These are phyloP conservation scores for Fraxinus greggii DNA, from an alignment of 305 asterid genomes.

Conservation along the genomic window DNA sequence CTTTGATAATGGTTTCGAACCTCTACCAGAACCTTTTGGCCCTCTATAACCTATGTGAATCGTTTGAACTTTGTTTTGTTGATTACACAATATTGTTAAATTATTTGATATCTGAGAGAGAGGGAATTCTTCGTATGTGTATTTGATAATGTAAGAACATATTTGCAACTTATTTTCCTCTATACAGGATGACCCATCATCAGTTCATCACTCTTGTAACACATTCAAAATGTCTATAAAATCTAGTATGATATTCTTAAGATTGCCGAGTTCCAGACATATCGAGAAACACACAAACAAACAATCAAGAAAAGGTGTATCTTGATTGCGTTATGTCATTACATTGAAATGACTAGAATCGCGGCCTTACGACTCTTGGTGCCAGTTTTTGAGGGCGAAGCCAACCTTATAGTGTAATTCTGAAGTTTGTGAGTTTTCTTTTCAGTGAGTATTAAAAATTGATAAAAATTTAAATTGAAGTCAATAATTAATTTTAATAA, in stretches of 20 bases:
- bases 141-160: background rate
- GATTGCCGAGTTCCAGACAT: background rate
- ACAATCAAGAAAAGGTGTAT: background rate
- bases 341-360: background rate
- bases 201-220: background rate
- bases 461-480: too few species aligned
- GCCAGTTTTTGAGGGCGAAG: background rate
- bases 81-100: background rate
- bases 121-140: background rate
- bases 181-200: background rate
- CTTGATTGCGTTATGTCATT: background rate
- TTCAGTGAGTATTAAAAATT: too few species aligned
- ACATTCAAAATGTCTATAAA: background rate
- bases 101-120: background rate
- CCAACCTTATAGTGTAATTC: background rate
- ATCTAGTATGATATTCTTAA: background rate
- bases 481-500: too few species aligned
- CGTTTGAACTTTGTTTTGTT: conserved; percentile 7
- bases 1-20: conserved; percentile 49
- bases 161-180: background rate
- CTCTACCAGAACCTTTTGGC: conserved; percentile 49
- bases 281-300: background rate
- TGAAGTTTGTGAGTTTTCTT: background rate
- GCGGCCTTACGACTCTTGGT: background rate
- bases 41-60: conserved; percentile 29